phyloP scores from a whole-genome alignment of 2,329 filamentous ascomycete genomes.

The Annulohypoxylon truncatum region DNA sequence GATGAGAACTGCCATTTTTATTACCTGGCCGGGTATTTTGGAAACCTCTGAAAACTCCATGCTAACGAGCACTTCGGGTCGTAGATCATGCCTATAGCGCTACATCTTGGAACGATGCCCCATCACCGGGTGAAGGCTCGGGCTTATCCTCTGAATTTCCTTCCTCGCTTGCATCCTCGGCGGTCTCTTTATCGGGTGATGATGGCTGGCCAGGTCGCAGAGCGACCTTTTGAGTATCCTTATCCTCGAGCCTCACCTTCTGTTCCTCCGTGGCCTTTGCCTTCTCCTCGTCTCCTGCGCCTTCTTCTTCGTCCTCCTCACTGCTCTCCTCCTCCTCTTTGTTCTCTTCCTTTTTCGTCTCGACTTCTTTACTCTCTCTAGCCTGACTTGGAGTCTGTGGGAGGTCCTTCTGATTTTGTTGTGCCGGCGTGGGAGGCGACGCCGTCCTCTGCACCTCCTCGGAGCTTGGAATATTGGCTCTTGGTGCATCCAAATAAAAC shows the following conservation, averaged over 20 bases:
- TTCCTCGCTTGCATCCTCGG: conserved; percentile 51
- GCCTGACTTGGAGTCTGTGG: conserved; percentile 44
- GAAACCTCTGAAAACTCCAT: conserved; percentile 38
- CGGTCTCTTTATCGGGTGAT: conserved; percentile 44
- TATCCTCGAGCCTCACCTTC: conserved; percentile 67
- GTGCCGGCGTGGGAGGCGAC: conserved; percentile 40
- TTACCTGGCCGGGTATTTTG: conserved; percentile 29
- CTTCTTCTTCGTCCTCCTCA: conserved; percentile 11
- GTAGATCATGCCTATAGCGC: conserved; percentile 58
- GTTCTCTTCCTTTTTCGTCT: conserved; percentile 36
- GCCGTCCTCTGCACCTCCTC: conserved; percentile 41
- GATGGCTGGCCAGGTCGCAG: conserved; percentile 54
- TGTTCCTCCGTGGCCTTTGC: conserved; percentile 59
- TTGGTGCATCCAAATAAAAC: conserved; percentile 89
- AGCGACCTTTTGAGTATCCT: conserved; percentile 65
- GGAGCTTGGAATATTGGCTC: conserved; percentile 57
- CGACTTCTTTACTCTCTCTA: conserved; percentile 31
- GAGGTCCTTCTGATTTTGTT: conserved; percentile 47
- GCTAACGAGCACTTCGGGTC: conserved; percentile 18
- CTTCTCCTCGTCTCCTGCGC: conserved; percentile 41
- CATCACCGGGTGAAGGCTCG: conserved; percentile 63
- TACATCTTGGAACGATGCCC: conserved; percentile 73
- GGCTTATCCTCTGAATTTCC: conserved; percentile 52
- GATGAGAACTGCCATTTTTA: conserved; percentile 13
- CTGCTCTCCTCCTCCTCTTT: conserved; percentile 30